phyloP scores from a whole-genome alignment of 2,329 filamentous ascomycete genomes.

The Cordyceps farinosa region DNA sequence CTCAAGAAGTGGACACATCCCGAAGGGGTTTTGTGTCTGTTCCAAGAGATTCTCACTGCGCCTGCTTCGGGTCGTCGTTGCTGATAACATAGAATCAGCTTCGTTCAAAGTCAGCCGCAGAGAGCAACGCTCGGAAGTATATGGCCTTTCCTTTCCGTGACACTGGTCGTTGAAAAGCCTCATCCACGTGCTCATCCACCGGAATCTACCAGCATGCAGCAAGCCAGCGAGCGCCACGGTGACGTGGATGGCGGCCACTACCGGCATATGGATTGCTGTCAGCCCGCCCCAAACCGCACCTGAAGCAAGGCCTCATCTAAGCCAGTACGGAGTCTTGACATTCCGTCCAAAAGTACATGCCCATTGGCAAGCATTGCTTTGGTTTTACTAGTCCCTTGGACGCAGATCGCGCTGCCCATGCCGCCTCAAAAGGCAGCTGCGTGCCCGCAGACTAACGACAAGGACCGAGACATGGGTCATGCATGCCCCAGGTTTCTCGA shows the following conservation, averaged over 20 bases:
- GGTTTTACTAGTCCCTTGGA: background rate
- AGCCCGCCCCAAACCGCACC: background rate
- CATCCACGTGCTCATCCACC: background rate
- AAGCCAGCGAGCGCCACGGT: background rate
- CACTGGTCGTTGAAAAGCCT: background rate
- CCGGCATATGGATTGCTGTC: background rate
- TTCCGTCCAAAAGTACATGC: background rate
- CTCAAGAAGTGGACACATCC: background rate
- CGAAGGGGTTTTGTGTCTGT: background rate
- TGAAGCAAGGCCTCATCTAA: background rate
- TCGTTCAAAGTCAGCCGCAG: too few relatives aligned
- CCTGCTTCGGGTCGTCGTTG: too few relatives aligned
- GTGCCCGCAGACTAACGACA: background rate
- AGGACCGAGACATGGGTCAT: background rate
- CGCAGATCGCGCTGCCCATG: background rate
- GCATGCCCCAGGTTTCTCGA: background rate
- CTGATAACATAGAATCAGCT: too few relatives aligned
- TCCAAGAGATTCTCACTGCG: too few relatives aligned
- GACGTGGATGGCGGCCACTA: conserved; percentile 7
- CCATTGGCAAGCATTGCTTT: background rate
- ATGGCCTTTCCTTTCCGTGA: too few relatives aligned
- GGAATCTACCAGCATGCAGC: background rate
- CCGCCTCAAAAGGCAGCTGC: background rate
- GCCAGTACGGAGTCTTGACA: background rate
- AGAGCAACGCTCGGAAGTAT: too few relatives aligned